Evolutionary conservation across 768 basidiomycete species (phyloP), one percentile per base, ranked within the genome.

Genomic region (Lentinula boryana): DNA sequence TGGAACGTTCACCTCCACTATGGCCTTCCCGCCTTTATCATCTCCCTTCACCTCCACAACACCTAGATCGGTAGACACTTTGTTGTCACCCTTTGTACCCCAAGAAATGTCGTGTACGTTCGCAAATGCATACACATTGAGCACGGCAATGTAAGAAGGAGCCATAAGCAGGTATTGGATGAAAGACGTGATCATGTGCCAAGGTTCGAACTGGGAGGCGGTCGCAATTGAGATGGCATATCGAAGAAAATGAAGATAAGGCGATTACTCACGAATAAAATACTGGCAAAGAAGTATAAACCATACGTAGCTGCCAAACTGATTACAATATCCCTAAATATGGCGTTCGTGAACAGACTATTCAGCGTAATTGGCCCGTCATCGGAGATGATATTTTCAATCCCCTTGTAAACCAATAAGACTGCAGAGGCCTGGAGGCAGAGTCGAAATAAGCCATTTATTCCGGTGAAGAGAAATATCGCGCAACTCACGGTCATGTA

Each of bases 141-240:
- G 80, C 12, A 98, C 91, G 58, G 88, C 84, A 69, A 96, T 96
- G 67, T 95, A 98, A 0, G 93, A 93, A 2, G 96, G 96, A 0
- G 94, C 91, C 79, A 98, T 85, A 63, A 97, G 81, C 23, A 91
- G 71, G 69, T 95, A 96, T 70, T 95, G 96, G n/a, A 95, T 31
- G 75, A 98, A 95, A 5, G 90, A 93, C 0, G 97, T 98, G 68
- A 99, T 80, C 93, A 99, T 91, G 71, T 99, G 97, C 93, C 95
- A 97, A 2, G 96, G 96, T 66, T 98, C 95, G 66, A 97, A 87
- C 87, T 96, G 13, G 36, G 13, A 44, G 6, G 51, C 68, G 56
- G 58, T n/a, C 33, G 40, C 9, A 50, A 50, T 52, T 38, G 32
- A 62, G 33, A 62, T 48, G 53, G 21, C 5, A 52, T 33, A 38